Evolutionary conservation across 1,284 basidiomycete genomes (phyloP), one percentile per base, ranked within the genome.

Genomic region (Pholiota adiposa): DNA sequence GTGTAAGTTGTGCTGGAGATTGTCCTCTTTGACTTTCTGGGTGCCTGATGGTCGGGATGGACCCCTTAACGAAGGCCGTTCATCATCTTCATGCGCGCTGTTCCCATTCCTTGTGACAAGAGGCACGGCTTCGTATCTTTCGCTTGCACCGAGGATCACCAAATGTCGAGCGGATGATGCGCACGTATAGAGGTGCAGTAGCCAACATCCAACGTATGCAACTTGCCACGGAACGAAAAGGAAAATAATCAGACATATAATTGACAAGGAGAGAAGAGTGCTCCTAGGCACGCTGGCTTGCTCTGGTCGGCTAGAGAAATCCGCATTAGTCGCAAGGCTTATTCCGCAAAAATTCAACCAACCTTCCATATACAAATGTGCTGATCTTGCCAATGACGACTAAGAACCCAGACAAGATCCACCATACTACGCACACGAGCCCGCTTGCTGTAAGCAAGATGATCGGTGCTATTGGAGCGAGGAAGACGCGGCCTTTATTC

Each of bases 171-270:
- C 55, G 27, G 73, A 70, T 11, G 74, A 72, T 12, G 82, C 81
- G 68, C 87, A 90, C 41, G 84, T 86, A 66, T 83, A 79, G 49
- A 94, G 76, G 62, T 96, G 92, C 41, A 94, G 84, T 14, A 90
- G 65, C 83, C 90, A 94, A 63, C 89, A 87, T 34, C 92, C 87
- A 14, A 97, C 82, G 71, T 92, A 95, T 1, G 90, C 93, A 31
- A 96, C 91, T 73, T 97, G 95, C 83, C 93, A 94, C 0, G 96
- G 96, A 19, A 97, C 80, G 58, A 93, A 76, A 27, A 94, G 66
- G 63, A 89, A 83, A 43, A 95, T 87, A 12, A 89, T 75, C 11
- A 84, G 61, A 46, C 89, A 79, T n/a, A 96, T 79, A 14, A 88
- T 53, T 4, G 68, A 67, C 70, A 93, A 83, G 1, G 90, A 92